phyloP scores from a whole-genome alignment of 306 rosid species.

The Fragaria vesca region DNA sequence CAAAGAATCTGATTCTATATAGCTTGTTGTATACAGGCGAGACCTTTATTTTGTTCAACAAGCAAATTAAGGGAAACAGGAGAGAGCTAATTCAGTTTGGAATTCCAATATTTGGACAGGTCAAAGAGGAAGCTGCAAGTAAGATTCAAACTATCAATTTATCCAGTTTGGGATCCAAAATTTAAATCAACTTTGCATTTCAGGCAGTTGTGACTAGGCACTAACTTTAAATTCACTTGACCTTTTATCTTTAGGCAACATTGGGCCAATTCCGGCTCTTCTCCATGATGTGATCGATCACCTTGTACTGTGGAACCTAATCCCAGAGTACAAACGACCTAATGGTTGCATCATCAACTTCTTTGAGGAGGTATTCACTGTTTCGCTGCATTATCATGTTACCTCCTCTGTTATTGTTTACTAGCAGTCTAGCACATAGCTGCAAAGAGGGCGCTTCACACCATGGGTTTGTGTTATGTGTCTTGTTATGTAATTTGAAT shows the following conservation, averaged over 20 bases:
- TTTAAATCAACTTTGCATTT: neutral
- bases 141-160: conserved; percentile 7
- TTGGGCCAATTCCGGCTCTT: conserved; percentile 86
- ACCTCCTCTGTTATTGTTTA: conserved; percentile 31
- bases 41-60: conserved; percentile 82
- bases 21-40: conserved; percentile 54
- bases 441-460: conserved; percentile 21
- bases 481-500: neutral
- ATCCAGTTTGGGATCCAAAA: neutral
- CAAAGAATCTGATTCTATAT: conserved; percentile 21
- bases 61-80: conserved; percentile 85
- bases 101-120: conserved; percentile 82
- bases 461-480: conserved; percentile 26
- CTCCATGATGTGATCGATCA: conserved; percentile 82
- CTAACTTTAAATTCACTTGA: conserved; percentile 3
- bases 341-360: conserved; percentile 90
- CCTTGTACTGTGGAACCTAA: conserved; percentile 82
- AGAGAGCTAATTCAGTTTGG: conserved; percentile 95
- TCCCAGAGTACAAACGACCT: conserved; percentile 96
- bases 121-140: conserved; percentile 66
- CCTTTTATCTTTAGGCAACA: conserved; percentile 48
- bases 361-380: conserved; percentile 81
- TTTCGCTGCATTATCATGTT: conserved; percentile 29
- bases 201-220: conserved; percentile 7
- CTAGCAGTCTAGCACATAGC: conserved; percentile 24